Evolutionary conservation across 495 filamentous ascomycete genomes (phyloP), one percentile per base, ranked within the genome.

Genomic region (Hyphodiscus hymeniophilus): DNA sequence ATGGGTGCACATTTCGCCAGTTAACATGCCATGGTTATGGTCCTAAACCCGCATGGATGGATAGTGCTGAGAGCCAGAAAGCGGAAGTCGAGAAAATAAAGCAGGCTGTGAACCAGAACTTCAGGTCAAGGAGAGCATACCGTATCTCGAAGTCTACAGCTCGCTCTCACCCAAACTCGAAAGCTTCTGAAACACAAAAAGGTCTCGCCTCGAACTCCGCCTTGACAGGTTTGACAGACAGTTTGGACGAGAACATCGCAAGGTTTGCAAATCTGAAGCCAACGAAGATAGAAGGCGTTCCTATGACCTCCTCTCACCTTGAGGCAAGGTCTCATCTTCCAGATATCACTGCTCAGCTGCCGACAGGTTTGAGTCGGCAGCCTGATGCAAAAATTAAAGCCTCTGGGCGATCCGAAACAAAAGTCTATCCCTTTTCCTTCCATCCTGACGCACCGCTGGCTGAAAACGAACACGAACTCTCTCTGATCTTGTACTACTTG

Each of bases 11-110:
- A 35, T 53, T 56, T 21, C 47, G 61, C 32, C 45, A 43, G 28
- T 63, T 68, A 18, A 52, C 48, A 20, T 68, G 65, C 33, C 56
- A 66, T 53, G 49, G 49, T 1, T 64, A 61, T 42, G 63, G 55
- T 16, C 42, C 56, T 12, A 57, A 55, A 30, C 65, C 65, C 23
- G 8, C 30, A 8, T 67, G 61, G 49, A 64, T 68, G 58, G 54
- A 60, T n/a, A 31, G 20, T 17, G 20, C 22, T 88, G 6, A 91
- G 95, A 39, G 95, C 21, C 45, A 47, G 22, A 47, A 30, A 33
- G 45, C 45, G 5, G 45, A 47, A 20, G 31, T 47, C 20, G 45
- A 47, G 30, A 47, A 31, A 23, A 47, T 47, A 24, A 32, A 47
- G n/a, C 33, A 26, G 22, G 33, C 45, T 5, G 45, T 47, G 45